phyloP scores from a whole-genome alignment of 129 eudicot genomes.

The Tanacetum coccineum region DNA sequence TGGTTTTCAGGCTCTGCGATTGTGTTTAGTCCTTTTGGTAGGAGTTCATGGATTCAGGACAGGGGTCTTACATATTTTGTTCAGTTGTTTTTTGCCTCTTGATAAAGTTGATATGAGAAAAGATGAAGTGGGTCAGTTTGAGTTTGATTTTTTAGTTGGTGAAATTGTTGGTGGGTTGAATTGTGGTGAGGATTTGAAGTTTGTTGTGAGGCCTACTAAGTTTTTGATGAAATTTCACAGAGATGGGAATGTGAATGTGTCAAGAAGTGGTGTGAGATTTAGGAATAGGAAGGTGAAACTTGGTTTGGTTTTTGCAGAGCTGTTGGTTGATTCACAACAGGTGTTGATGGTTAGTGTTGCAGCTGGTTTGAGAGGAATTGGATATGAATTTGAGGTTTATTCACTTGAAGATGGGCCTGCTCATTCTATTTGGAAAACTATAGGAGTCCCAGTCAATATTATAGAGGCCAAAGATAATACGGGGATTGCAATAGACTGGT shows the following conservation, averaged over 20 bases:
- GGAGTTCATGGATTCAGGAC: too few species aligned
- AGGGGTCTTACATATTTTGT: too few species aligned
- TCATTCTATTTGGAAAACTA: constrained; percentile 52
- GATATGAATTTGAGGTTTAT: constrained; percentile 56
- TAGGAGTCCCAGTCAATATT: constrained; percentile 57
- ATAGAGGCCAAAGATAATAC: constrained; percentile 32
- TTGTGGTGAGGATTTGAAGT: constrained; percentile 75
- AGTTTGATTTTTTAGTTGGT: neutral
- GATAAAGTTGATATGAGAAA: constrained; percentile 14
- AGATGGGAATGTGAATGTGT: constrained; percentile 38
- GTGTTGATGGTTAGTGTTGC: constrained; percentile 34
- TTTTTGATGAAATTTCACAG: constrained; percentile 52
- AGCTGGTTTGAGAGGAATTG: constrained; percentile 30
- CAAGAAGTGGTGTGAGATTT: constrained; percentile 49
- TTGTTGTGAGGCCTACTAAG: constrained; percentile 43
- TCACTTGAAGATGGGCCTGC: constrained; percentile 86
- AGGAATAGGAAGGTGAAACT: constrained; percentile 67
- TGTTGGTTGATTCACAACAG: constrained; percentile 66
- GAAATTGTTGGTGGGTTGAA: constrained; percentile 46
- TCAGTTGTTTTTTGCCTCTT: constrained; percentile 40
- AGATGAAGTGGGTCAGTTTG: too few species aligned
- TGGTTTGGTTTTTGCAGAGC: constrained; percentile 96
- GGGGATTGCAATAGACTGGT: constrained; percentile 64
- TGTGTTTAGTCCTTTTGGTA: too few species aligned
- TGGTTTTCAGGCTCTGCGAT: too few species aligned